Conservation (phyloP, 2,329 filamentous ascomycete genomes). For the Exophiala bonariae region DNA sequence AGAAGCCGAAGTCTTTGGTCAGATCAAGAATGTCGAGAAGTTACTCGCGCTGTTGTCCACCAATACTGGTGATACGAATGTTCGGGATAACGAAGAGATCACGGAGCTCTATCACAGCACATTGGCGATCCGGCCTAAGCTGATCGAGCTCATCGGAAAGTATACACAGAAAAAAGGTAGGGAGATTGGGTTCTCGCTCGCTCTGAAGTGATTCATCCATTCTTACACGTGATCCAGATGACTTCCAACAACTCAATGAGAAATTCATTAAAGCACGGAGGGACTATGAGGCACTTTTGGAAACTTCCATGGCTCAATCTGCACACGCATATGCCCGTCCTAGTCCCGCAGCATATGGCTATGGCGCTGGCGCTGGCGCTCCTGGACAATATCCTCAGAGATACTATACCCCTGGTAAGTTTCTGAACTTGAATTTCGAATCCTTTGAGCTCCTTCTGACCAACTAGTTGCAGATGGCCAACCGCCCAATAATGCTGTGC, state of each 20-base stretch:
- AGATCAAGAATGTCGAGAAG: slow-evolving; percentile 77
- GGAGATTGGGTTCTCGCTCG: not conserved
- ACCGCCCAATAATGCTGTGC: slow-evolving; percentile 31
- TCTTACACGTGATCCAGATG: slow-evolving; percentile 61
- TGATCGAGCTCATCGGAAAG: slow-evolving; percentile 97
- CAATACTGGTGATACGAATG: slow-evolving; percentile 73
- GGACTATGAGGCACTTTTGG: slow-evolving; percentile 93
- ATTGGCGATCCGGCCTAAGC: slow-evolving; percentile 87
- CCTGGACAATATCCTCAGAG: slow-evolving; percentile 52
- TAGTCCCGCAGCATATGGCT: slow-evolving; percentile 37
- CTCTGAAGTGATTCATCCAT: slow-evolving; percentile 2
- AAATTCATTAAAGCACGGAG: slow-evolving; percentile 98
- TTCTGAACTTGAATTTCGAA: slow-evolving; percentile 8
- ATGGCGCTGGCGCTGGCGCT: slow-evolving; percentile 34
- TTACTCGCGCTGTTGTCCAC: slow-evolving; percentile 88
- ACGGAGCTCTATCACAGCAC: slow-evolving; percentile 89
- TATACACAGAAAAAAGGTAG: slow-evolving; percentile 98
- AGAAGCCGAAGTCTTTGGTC: slow-evolving; percentile 77
- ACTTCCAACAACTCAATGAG: slow-evolving; percentile 97
- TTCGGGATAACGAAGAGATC: slow-evolving; percentile 96
- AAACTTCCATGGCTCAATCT: slow-evolving; percentile 96
- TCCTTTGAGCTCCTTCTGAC: not conserved
- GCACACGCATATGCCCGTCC: slow-evolving; percentile 55
- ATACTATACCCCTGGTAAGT: slow-evolving; percentile 66
- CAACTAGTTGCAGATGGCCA: slow-evolving; percentile 23